Conservation (phyloP, 225 moss, liverwort and hornwort species). For the Antitrichia curtipendula region DNA sequence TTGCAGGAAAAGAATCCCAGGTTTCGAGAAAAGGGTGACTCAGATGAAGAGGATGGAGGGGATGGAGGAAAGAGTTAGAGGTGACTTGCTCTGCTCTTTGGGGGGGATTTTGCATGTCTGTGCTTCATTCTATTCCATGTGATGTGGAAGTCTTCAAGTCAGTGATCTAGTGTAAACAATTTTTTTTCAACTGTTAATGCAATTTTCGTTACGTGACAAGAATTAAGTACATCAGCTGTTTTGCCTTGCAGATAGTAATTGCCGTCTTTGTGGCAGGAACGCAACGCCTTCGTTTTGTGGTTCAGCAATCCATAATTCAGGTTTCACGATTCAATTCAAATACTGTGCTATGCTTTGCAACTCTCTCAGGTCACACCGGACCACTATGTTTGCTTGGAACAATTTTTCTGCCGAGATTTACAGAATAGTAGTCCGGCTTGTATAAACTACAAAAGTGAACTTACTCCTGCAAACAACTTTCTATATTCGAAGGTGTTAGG, state of each 20-base stretch:
- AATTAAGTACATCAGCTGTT: background rate
- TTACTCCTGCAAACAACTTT: background rate
- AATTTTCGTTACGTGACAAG: background rate
- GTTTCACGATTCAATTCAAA: background rate
- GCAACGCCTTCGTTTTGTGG: background rate
- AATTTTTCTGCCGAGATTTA: background rate
- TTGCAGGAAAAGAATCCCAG: conserved; percentile 87
- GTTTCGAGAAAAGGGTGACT: conserved; percentile 98
- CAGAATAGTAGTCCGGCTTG: background rate
- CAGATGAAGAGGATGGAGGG: conserved; percentile 97
- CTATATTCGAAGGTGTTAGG: background rate
- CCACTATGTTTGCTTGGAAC: background rate
- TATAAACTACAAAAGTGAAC: background rate
- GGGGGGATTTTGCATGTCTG: background rate
- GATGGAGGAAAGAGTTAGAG: conserved; percentile 76
- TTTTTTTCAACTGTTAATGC: background rate
- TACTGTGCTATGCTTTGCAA: background rate
- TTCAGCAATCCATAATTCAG: background rate
- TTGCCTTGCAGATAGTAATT: background rate
- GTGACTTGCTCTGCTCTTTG: conserved; percentile 1
- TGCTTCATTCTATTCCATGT: background rate
- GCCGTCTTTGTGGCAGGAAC: background rate
- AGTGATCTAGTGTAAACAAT: background rate
- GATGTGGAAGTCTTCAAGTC: background rate
- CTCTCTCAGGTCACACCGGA: background rate